Base-by-base conservation (phyloP, 768 basidiomycete species). In the Agaricus subrufescens region DNA sequence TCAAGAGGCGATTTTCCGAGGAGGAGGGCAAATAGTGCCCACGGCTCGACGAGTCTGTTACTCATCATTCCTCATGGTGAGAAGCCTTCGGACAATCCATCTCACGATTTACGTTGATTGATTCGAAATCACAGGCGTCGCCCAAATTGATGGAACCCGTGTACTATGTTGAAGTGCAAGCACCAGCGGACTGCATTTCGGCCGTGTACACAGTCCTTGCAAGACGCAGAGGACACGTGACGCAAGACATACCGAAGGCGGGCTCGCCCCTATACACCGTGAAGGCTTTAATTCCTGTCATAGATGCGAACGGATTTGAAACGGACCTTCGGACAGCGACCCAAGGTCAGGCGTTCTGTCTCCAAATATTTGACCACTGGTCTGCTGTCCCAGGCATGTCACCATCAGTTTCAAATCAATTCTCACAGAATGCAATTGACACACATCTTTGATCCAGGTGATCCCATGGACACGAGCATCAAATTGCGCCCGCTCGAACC, bases 131-230 rank as follows among this genome's bases (percentile, higher is more conserved):
- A 23, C 61, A 96, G 94, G 94, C 96, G 14, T 91, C 94, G 3
- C 96, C 96, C 3, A 84, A 94, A 57, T 72, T 97, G 57, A 94
- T 96, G 86, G 96, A 99, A 70, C 97, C 97, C 3, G 87, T 98
- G 59, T 98, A 96, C 78, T 98, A 93, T 67, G 96, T 98, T 52
- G 97, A 99, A 71, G 95, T 99, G n/a, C 96, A 98, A 71, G 92
- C 96, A 6, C 97, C 97, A 7, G 94, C 95, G 15, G 97, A 99
- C 68, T 98, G 97, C 67, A 95, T 99, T 60, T 97, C 97, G 23
- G 94, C 95, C 10, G 95, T 99, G 37, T 98, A 98, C 71, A 97
- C 94, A 4, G 97, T 98, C 45, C 89, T 99, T 51, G 95, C 97
- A n/a, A 84, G 97, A 58, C 88, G 97, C 57, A 85, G 97, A 72